Evolutionary conservation across 192 early-diverging fungal species (phyloP), one percentile per base, ranked within the genome.

Genomic region (Chytriomyces hyalinus): DNA sequence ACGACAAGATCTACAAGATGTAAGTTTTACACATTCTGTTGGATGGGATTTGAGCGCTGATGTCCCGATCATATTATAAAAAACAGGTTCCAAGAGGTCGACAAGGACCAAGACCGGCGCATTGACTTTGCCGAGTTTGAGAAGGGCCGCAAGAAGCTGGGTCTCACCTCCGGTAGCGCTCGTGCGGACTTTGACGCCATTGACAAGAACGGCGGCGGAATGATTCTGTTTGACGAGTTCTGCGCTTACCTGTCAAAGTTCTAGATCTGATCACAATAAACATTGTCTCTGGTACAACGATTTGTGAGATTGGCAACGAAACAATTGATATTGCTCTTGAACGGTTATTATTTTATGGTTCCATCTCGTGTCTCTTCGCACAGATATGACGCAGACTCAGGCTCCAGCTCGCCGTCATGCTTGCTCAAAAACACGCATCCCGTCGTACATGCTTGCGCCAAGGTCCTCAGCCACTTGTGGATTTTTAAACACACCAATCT

Each of bases 401-500:
- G 24, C 24, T 26, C 24, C 24, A 26, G 24, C 24, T 0, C 0
- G 24, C 24, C 24, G 24, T 65, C 36, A 65, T n/a, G 24, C 63
- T 10, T 53, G 20, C 70, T 79, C 84, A 62, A 75, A 90, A 22
- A 83, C 61, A 67, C 87, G 84, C 49, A 94, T 81, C 6, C 81
- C 90, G 61, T 94, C 93, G 75, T 90, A 94, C 81, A 94, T 89
- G 13, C 83, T 49, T 13, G 92, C 92, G 6, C 89, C 86, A 1
- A 94, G 83, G 43, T 90, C 85, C 43, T 85, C 82, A 0, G 93
- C 93, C 2, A 91, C 84, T 77, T 89, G 86, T 28, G 91, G 84
- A 80, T 92, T 92, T 77, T 94, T 94, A 81, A 94, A 93, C 17
- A 94, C 84, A 1, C 88, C 93, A 69, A 95, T 84, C 78, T 93